Evolutionary conservation across 148 eudicot genomes (phyloP).

Genomic region (Chenopodium album): DNA sequence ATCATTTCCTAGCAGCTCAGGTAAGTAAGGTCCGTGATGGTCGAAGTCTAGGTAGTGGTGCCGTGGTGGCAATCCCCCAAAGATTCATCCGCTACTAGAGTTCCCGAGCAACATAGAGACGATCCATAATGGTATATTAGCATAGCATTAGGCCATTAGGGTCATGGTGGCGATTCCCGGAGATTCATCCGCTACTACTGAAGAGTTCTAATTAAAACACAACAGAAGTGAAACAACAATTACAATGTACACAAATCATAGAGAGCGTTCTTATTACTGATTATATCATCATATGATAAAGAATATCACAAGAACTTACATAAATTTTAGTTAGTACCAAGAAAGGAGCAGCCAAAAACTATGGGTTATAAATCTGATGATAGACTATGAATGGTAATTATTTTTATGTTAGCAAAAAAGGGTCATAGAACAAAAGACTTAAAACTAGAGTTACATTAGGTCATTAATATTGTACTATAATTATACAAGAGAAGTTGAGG

Average conservation of each 20-base stretch:
- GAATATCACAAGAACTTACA: conserved; percentile 10
- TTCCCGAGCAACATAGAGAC: no score
- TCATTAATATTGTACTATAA: neutral
- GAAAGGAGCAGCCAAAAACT: neutral
- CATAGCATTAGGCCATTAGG: no score
- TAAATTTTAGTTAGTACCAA: conserved; percentile 11
- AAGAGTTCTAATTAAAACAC: no score
- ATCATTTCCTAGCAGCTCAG: no score
- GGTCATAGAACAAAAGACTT: conserved; percentile 1
- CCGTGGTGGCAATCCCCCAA: no score
- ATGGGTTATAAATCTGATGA: conserved; percentile 6
- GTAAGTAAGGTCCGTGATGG: no score
- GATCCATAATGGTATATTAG: no score
- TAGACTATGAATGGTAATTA: neutral
- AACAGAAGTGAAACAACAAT: neutral
- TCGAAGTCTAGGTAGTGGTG: no score
- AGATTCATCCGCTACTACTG: neutral
- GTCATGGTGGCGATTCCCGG: no score
- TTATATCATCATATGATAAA: neutral
- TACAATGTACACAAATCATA: no score
- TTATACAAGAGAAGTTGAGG: conserved; percentile 16
- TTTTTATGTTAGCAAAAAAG: conserved; percentile 14
- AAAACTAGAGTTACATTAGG: conserved; percentile 7
- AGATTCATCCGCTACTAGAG: no score
- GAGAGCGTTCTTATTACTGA: neutral